These are phyloP conservation scores for Vitis rotundifolia DNA, from an alignment of 164 flowering plant genomes.

Conservation along the genomic window DNA sequence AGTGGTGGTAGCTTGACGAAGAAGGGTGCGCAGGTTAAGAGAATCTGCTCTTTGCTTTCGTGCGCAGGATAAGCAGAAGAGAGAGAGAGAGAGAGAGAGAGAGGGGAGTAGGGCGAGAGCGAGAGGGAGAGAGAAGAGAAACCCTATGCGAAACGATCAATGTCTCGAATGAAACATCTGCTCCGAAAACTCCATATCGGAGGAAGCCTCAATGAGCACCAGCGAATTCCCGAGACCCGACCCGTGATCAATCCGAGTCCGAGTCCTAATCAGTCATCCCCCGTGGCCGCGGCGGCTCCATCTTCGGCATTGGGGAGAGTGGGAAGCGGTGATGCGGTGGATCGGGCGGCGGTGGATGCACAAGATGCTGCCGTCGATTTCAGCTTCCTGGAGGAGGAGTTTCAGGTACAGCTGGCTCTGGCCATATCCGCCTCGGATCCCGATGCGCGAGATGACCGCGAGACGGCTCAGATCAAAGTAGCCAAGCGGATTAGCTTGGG, in stretches of 20 bases:
- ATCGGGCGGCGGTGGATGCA: conserved; percentile 21
- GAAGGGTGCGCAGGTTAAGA: conserved; percentile 47
- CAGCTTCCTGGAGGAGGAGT: conserved; percentile 89
- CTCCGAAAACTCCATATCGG: conserved; percentile 86
- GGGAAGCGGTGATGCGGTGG: conserved; percentile 21
- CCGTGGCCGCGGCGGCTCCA: conserved; percentile 22
- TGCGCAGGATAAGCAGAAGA: conserved; percentile 30
- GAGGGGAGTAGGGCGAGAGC: conserved; percentile 2
- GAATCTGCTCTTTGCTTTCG: conserved; percentile 22
- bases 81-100: conserved; percentile 4
- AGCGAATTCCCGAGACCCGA: conserved; percentile 29
- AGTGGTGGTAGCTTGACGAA: conserved; percentile 31
- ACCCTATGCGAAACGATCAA: conserved; percentile 21
- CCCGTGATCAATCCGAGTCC: conserved; percentile 25
- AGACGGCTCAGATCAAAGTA: conserved; percentile 89
- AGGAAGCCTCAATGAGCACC: conserved; percentile 43
- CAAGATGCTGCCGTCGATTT: conserved; percentile 32
- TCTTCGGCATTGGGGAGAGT: conserved; percentile 26
- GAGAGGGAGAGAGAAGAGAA: background rate
- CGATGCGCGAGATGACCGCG: conserved; percentile 55
- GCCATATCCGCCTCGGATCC: conserved; percentile 96
- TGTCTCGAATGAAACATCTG: conserved; percentile 84
- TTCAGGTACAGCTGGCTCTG: conserved; percentile 87
- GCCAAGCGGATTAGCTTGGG: conserved; percentile 86
- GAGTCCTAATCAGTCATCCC: conserved; percentile 9